Evolutionary conservation across 805 yeast species (phyloP), one percentile per base, ranked within the genome.

Genomic region (Spathaspora boniae): DNA sequence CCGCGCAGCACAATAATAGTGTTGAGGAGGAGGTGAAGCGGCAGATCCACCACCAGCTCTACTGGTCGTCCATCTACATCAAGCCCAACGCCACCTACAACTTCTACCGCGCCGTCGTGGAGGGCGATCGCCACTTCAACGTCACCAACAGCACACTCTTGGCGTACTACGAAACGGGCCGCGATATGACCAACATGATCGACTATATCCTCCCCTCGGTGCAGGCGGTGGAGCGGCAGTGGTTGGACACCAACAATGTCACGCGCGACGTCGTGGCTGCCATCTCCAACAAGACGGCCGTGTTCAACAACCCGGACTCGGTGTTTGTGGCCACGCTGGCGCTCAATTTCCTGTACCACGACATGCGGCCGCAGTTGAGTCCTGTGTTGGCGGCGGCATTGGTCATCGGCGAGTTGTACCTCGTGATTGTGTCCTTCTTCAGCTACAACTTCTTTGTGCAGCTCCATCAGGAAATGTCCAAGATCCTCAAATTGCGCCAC

Each of bases 381-480:
- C 62, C 73, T 2, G 76, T 74, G 6, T 51, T 79, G 9, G 44
- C 70, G 26, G 88, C 88, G 0, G 86, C 89, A 5, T 55, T 78
- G 4, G 89, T 82, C 54, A 80, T 84, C 38, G 93, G 93, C 31
- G 67, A 82, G 43, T 80, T 85, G 53, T 84, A 78, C 52, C 63
- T 82, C 51, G 72, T 85, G 48, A 77, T 85, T 52, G 56, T 83
- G 40, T 77, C 91, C 3, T 82, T 85, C 51, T 82, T 85, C 70
- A 81, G 79, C 45, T 71, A 81, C 47, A 72, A 68, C 56, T 72
- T 82, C 65, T 80, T 79, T 51, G 60, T 58, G 9, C 72, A 72
- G 16, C 46, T 80, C n/a, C 82, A 84, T 50, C 61, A 58, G 35
- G 53, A 59, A 9, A 65, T 80, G 30, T 72, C 78, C 0, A 61